Evolutionary conservation across 257 asterid species (phyloP).

Genomic region (Solanum rostratum): DNA sequence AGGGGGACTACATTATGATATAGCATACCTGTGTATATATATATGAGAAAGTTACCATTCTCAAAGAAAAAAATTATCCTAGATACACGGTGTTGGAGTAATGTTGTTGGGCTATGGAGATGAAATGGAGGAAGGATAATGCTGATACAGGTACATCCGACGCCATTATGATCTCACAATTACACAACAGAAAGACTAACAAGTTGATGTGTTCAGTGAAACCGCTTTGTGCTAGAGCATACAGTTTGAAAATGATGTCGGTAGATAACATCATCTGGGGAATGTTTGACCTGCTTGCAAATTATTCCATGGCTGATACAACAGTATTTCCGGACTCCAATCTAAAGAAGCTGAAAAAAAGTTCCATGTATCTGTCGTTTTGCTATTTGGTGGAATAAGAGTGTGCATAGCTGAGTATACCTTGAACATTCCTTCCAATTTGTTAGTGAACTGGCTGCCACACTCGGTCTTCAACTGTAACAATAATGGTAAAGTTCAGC

Average conservation of each 20-base stretch:
- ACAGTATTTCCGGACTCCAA: neutral
- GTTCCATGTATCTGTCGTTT: neutral
- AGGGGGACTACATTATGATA: too few relatives aligned
- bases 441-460: conserved; percentile 96
- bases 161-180: neutral
- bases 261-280: neutral
- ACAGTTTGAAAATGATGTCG: neutral
- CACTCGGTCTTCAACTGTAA: conserved; percentile 96
- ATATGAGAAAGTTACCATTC: too few relatives aligned
- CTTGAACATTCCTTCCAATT: conserved; percentile 99
- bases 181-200: neutral
- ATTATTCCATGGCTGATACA: neutral
- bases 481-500: conserved; percentile 5
- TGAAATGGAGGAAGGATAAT: neutral
- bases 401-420: conserved; percentile 17
- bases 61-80: neutral
- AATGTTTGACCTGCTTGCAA: neutral
- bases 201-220: neutral
- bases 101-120: neutral
- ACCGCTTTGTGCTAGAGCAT: neutral
- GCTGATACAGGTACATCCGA: neutral
- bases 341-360: neutral
- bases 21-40: too few relatives aligned
- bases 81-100: neutral
- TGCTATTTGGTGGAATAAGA: neutral